Base-by-base conservation (phyloP, 1,284 basidiomycete species). In the Naganishia sp. region DNA sequence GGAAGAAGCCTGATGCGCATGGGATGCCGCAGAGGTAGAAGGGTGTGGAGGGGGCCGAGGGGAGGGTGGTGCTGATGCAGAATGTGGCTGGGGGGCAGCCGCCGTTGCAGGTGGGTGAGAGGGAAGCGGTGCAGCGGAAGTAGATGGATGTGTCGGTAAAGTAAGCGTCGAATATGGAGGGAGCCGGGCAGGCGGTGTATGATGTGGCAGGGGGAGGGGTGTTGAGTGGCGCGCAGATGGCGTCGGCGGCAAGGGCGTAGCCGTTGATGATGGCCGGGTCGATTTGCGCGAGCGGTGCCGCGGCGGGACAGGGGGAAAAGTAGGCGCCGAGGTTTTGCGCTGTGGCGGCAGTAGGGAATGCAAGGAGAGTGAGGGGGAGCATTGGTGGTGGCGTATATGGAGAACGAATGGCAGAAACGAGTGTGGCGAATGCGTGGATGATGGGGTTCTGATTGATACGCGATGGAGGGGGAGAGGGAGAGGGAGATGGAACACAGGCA, bases 321-420 rank as follows among this genome's bases (percentile, higher is more conserved):
- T 61, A 61, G 35, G 47, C 58, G 47, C 58, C 58, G 35, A 61
- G 58, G 58, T 61, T 61, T 28, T 61, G 58, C 17, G 47, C 58
- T 0, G 11, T 1, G 47, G 49, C 23, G 32, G 35, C 6, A 35
- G 58, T 47, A 1, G 35, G 21, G 21, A 47, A 11, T 47, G 46
- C 21, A 32, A 49, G 45, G 2, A 61, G 31, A 46, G 39, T 3
- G n/a, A 41, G 21, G 45, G 18, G 31, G 46, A 35, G 21, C 57
- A 60, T 60, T 2, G 35, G 2, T 39, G 35, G 35, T 13, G 47
- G 7, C 7, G 46, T 3, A 3, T 4, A 17, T 13, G 35, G 21
- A 5, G 15, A 18, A 28, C 46, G 58, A 17, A 5, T 11, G 18
- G 28, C 28, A 28, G 28, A 28, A 28, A 28, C 28, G 28, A 28